Percentiles rank a stretch among this genome's conserved stretches.
These are phyloP conservation scores for Gnaphalium uliginosum DNA, from an alignment of 129 eudicot species.

Conservation along the genomic window DNA sequence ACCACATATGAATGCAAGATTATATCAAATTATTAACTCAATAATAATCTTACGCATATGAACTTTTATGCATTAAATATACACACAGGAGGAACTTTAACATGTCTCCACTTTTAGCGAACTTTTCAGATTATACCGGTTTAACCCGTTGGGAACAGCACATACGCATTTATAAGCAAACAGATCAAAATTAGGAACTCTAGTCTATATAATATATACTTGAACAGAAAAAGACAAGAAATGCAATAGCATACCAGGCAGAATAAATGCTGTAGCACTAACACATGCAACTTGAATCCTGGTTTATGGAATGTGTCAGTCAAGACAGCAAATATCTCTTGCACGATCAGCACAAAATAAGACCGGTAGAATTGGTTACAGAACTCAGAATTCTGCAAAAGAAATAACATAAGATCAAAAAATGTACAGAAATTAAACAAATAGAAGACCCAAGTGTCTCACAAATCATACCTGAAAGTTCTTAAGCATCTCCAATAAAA, in stretches of 20 bases:
- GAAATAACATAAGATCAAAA: not conserved
- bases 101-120: not conserved
- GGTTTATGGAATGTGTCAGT: conserved; percentile 99
- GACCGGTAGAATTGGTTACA: conserved; percentile 86
- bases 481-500: conserved; percentile 88
- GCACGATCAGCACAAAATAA: conserved; percentile 83
- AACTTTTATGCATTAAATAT: not conserved
- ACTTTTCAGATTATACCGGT: not conserved
- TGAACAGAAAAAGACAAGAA: not conserved
- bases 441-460: not conserved
- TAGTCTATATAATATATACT: not conserved
- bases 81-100: not conserved
- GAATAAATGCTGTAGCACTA: conserved; percentile 87
- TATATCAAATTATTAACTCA: not conserved
- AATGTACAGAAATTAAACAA: not conserved
- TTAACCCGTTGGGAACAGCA: not conserved
- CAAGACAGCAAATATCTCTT: conserved; percentile 96
- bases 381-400: conserved; percentile 75
- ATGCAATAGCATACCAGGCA: conserved; percentile 55
- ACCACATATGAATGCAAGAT: not conserved
- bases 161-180: not conserved
- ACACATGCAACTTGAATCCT: conserved; percentile 91
- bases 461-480: conserved; percentile 75
- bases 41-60: not conserved
- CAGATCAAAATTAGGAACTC: not conserved